phyloP scores from a whole-genome alignment of 202 grass and related monocot genomes.

The Hordeum pubiflorum region DNA sequence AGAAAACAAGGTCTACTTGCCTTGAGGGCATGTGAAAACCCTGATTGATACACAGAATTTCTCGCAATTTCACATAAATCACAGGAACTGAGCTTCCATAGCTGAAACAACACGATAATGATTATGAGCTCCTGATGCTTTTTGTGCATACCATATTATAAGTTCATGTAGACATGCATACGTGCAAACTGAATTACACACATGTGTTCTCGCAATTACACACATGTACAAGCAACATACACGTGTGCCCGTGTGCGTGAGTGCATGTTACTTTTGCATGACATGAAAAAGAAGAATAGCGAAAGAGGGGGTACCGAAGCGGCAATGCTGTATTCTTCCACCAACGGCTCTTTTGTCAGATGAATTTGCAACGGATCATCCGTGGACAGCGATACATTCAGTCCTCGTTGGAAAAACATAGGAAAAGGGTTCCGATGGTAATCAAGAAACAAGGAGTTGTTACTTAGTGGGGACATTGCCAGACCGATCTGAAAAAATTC shows the following conservation, averaged over 20 bases:
- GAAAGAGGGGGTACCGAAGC: constrained; percentile 62
- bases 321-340: constrained; percentile 99
- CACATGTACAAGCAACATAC: not conserved
- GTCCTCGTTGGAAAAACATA: constrained; percentile 76
- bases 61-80: constrained; percentile 99
- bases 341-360: constrained; percentile 95
- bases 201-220: no score
- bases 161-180: not conserved
- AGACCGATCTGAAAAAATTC: constrained; percentile 83
- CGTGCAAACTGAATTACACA: not conserved
- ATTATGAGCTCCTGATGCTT: not conserved
- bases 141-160: not conserved
- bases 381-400: constrained; percentile 91
- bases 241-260: not conserved
- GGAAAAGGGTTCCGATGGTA: constrained; percentile 95
- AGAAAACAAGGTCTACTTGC: constrained; percentile 19
- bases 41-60: constrained; percentile 93
- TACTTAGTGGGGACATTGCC: constrained; percentile 90
- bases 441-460: constrained; percentile 96
- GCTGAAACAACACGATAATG: constrained; percentile 43
- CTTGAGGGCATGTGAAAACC: constrained; percentile 93
- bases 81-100: constrained; percentile 97
- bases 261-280: not conserved
- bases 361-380: constrained; percentile 99
- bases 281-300: not conserved